phyloP scores from a whole-genome alignment of 202 grass and related monocot species.

The Hordeum pubiflorum region DNA sequence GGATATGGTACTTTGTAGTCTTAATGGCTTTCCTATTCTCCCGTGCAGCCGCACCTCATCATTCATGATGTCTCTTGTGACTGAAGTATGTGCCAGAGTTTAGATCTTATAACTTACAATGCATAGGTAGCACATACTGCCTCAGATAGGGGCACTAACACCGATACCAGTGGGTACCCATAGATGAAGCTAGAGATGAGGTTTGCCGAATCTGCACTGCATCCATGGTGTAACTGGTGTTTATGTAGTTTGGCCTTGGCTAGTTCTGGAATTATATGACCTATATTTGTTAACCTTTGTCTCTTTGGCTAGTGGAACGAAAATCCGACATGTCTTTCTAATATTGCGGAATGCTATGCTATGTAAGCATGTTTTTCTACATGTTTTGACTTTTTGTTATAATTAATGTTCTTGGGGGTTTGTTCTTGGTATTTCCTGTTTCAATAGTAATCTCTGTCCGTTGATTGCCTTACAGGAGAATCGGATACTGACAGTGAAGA shows the following conservation, averaged over 20 bases:
- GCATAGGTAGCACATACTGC: neutral
- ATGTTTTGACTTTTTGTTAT: neutral
- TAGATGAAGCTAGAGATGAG: neutral
- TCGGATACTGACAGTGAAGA: constrained; percentile 61
- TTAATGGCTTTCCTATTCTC: neutral
- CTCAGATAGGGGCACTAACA: neutral
- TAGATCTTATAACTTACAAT: neutral
- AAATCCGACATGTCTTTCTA: neutral
- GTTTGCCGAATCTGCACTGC: neutral
- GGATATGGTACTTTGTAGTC: neutral
- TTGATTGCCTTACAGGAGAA: constrained; percentile 35
- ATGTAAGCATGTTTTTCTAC: neutral
- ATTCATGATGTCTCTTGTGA: neutral
- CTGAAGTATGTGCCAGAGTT: neutral
- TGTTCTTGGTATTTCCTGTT: constrained; percentile 14
- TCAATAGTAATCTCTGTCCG: constrained; percentile 6
- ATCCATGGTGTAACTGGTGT: neutral
- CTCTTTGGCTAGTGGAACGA: neutral
- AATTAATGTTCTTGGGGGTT: neutral
- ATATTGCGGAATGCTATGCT: neutral
- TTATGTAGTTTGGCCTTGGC: neutral
- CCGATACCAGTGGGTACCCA: neutral
- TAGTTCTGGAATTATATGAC: neutral
- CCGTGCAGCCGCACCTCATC: neutral
- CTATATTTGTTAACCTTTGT: neutral